These are phyloP conservation scores for Extremus antarcticus DNA, from an alignment of 495 filamentous ascomycete genomes.

Conservation along the genomic window DNA sequence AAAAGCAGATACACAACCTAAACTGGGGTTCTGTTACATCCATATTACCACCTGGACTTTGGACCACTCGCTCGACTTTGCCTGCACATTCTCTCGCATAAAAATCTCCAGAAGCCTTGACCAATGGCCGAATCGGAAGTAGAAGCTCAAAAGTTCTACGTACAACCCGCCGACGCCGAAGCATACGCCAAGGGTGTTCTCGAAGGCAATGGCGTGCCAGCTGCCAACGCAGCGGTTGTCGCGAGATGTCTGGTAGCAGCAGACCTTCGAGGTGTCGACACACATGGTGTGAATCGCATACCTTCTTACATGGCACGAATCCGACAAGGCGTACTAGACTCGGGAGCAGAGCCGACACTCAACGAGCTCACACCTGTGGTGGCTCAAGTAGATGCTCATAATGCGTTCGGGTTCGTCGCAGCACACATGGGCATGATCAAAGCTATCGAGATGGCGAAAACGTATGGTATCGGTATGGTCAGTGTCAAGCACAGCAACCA, in stretches of 20 bases:
- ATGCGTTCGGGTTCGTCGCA: slow-evolving; percentile 64
- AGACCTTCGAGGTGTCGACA: slow-evolving; percentile 68
- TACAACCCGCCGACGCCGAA: slow-evolving; percentile 18
- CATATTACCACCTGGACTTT: too few relatives aligned
- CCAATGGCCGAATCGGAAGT: slow-evolving; percentile 5
- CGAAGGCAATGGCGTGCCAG: slow-evolving; percentile 45
- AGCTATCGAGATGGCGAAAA: slow-evolving; percentile 53
- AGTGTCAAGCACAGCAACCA: slow-evolving; percentile 66
- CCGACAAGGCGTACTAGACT: slow-evolving; percentile 51
- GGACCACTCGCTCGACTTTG: too few relatives aligned
- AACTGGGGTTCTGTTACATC: too few relatives aligned
- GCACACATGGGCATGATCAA: slow-evolving; percentile 51
- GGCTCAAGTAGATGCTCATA: slow-evolving; percentile 54
- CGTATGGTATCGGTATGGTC: slow-evolving; percentile 62
- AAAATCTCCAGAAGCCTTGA: neutral
- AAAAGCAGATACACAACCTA: too few relatives aligned
- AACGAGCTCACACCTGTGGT: slow-evolving; percentile 54
- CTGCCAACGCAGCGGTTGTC: slow-evolving; percentile 45
- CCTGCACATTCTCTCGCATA: too few relatives aligned
- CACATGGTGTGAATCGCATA: slow-evolving; percentile 65
- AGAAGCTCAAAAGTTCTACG: neutral
- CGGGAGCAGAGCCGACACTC: slow-evolving; percentile 45
- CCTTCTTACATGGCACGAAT: slow-evolving; percentile 66
- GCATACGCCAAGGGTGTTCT: slow-evolving; percentile 41
- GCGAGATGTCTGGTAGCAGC: slow-evolving; percentile 55